These are phyloP conservation scores for Cercophora samala DNA, from an alignment of 495 filamentous ascomycete genomes.

Conservation along the genomic window DNA sequence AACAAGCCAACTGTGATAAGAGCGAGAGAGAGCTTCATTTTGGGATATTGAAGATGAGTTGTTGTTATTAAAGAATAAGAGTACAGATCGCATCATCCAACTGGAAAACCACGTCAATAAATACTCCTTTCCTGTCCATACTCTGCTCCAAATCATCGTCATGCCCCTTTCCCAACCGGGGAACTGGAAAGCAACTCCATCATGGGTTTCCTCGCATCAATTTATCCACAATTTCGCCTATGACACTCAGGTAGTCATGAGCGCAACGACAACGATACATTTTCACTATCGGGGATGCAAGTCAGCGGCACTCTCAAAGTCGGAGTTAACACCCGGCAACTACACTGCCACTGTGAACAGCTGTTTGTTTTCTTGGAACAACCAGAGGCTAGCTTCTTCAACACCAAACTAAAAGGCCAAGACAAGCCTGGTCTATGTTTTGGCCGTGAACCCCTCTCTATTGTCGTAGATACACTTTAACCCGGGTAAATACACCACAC, in stretches of 20 bases:
- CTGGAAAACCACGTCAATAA: constrained; percentile 2
- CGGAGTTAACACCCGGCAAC: background rate
- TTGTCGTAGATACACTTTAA: background rate
- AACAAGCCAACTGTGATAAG: constrained; percentile 18
- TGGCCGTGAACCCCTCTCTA: background rate
- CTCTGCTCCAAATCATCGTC: background rate
- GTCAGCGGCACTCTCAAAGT: background rate
- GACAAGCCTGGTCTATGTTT: too few relatives aligned
- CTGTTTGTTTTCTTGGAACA: background rate
- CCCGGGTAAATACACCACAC: background rate
- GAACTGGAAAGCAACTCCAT: background rate
- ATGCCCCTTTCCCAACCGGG: background rate
- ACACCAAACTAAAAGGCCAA: background rate
- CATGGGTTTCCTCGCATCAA: background rate
- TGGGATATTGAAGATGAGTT: constrained; percentile 9
- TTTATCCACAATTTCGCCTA: constrained; percentile 13
- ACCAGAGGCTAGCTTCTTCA: background rate
- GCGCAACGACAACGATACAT: constrained; percentile 4
- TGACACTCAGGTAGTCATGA: background rate
- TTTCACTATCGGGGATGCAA: background rate
- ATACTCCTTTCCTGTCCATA: background rate
- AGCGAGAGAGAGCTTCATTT: constrained; percentile 19
- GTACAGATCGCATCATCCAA: background rate
- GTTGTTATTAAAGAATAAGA: background rate
- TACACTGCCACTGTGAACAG: background rate